phyloP scores from a whole-genome alignment of 805 yeast species.

The Yamadazyma akitaensis region DNA sequence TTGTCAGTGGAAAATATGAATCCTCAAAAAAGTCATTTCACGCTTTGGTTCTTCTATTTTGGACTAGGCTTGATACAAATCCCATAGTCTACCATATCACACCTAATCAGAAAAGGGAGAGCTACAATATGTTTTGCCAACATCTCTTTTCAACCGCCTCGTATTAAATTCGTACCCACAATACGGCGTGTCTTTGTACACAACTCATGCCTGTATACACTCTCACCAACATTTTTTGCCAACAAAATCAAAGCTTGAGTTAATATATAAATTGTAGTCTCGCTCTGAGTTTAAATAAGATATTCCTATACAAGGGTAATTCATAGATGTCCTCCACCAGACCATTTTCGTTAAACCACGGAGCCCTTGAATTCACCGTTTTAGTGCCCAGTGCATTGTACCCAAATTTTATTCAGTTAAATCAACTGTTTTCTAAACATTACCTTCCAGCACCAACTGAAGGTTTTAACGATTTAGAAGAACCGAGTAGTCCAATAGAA shows the following conservation, averaged over 20 bases:
- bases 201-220: slow-evolving; percentile 1
- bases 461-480: slow-evolving; percentile 80
- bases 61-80: too few species aligned
- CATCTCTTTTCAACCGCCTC: not conserved
- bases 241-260: not conserved
- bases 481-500: slow-evolving; percentile 84
- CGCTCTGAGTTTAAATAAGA: not conserved
- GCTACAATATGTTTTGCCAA: not conserved
- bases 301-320: not conserved
- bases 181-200: not conserved
- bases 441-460: slow-evolving; percentile 74
- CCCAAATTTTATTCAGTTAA: slow-evolving; percentile 79
- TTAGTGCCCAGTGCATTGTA: slow-evolving; percentile 81
- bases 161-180: not conserved
- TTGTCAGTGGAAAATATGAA: not conserved
- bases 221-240: slow-evolving; percentile 4
- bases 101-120: not conserved
- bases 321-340: slow-evolving; percentile 11
- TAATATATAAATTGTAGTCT: not conserved
- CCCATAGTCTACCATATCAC: too few species aligned
- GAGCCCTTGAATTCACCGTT: slow-evolving; percentile 82
- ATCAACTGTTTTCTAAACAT: slow-evolving; percentile 76
- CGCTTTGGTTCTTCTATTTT: not conserved
- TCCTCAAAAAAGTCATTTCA: too few species aligned
- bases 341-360: slow-evolving; percentile 81